Conservation (phyloP, 208 protist species). For the Herpetomonas tarakana region DNA sequence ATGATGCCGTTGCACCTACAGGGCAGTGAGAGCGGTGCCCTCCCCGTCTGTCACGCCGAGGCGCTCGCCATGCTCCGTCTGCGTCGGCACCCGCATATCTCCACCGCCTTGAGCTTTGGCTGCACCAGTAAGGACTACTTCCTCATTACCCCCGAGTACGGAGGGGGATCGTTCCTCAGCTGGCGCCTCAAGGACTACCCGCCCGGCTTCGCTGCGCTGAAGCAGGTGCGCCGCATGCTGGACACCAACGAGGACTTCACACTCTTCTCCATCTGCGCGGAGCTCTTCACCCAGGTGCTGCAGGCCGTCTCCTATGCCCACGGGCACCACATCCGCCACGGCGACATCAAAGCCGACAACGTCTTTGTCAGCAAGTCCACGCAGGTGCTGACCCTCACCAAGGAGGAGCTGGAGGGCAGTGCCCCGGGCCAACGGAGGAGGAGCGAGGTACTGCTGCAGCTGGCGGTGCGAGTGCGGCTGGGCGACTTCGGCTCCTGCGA, state of each 20-base stretch:
- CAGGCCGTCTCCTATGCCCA: constrained; percentile 64
- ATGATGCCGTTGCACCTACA: constrained; percentile 50
- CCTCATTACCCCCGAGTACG: constrained; percentile 66
- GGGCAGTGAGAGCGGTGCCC: constrained; percentile 39
- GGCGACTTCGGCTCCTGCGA: constrained; percentile 84
- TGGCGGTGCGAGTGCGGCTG: constrained; percentile 37
- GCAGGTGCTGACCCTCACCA: not conserved
- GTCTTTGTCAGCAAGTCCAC: constrained; percentile 45
- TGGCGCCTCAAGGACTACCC: constrained; percentile 63
- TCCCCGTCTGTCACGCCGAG: constrained; percentile 71
- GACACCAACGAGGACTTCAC: constrained; percentile 9
- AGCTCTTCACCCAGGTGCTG: constrained; percentile 66
- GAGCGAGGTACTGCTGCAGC: not conserved
- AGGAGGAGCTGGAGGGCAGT: not conserved
- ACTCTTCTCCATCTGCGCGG: constrained; percentile 48
- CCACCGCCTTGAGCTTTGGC: constrained; percentile 58
- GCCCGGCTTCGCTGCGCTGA: constrained; percentile 46
- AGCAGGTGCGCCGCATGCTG: constrained; percentile 6
- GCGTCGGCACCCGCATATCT: constrained; percentile 55
- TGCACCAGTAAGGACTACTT: constrained; percentile 67
- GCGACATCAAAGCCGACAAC: constrained; percentile 80
- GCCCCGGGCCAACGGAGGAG: not conserved
- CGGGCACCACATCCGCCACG: constrained; percentile 56
- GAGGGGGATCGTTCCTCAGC: constrained; percentile 47
- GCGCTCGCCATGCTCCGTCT: constrained; percentile 61